phyloP scores from a whole-genome alignment of 23 red algal species.

The Gracilariopsis chorda region DNA sequence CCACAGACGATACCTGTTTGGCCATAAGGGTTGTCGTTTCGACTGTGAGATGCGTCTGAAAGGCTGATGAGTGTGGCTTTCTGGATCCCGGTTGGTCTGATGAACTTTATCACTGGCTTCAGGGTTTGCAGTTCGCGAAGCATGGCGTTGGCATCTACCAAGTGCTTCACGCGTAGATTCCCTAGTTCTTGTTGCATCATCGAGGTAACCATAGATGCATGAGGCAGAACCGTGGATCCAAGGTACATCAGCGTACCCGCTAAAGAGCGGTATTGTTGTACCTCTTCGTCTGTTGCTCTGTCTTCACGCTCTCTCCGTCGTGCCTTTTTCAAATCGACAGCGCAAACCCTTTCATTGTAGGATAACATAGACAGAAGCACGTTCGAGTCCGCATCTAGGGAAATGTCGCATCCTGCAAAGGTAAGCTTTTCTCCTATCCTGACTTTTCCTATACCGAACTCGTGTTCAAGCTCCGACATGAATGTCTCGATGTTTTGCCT shows the following conservation, averaged over 20 bases:
- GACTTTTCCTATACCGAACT: not conserved
- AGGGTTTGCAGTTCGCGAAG: not conserved
- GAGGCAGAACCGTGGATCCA: not conserved
- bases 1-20: not conserved
- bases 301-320: not conserved
- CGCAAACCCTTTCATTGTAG: not conserved
- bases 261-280: not conserved
- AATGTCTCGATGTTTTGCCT: not conserved
- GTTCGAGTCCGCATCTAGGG: not conserved
- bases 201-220: not conserved
- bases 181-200: not conserved
- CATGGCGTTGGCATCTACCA: slow-evolving; percentile 40
- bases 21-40: not conserved
- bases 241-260: slow-evolving; percentile 25
- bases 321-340: not conserved
- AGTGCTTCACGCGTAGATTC: not conserved
- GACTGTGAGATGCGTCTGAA: slow-evolving; percentile 26
- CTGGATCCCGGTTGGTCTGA: not conserved
- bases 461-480: not conserved
- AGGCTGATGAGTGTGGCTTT: not conserved
- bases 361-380: too few relatives aligned
- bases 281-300: not conserved
- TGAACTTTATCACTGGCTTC: not conserved
- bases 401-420: not conserved
- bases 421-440: not conserved